These are phyloP conservation scores for Cymbidium sinense DNA, from an alignment of 106 monocot genomes.

Conservation along the genomic window DNA sequence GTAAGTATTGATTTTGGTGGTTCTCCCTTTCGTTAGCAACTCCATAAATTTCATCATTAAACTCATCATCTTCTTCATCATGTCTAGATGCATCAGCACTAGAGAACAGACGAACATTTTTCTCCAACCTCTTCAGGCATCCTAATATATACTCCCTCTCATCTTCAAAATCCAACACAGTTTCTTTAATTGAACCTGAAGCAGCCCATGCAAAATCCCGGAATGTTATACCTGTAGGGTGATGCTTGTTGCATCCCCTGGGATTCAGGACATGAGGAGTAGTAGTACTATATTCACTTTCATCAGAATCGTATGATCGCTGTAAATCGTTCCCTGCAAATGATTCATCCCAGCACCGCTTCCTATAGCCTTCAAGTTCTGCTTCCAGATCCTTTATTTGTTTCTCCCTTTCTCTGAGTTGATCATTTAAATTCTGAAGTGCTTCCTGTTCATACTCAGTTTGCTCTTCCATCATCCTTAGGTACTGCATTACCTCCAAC, in stretches of 20 bases:
- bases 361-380: slow-evolving; percentile 47
- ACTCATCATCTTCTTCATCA: background rate
- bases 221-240: background rate
- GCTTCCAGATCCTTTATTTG: slow-evolving; percentile 66
- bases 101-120: slow-evolving; percentile 27
- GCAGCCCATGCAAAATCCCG: slow-evolving; percentile 4
- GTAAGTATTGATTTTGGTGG: background rate
- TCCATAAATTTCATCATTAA: background rate
- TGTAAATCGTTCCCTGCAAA: slow-evolving; percentile 11
- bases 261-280: slow-evolving; percentile 2
- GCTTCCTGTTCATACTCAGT: slow-evolving; percentile 79
- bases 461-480: slow-evolving; percentile 97
- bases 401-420: slow-evolving; percentile 56
- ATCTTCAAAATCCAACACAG: slow-evolving; percentile 43
- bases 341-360: slow-evolving; percentile 22
- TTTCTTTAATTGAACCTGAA: slow-evolving; percentile 10
- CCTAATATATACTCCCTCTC: slow-evolving; percentile 51
- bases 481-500: slow-evolving; percentile 89
- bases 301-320: slow-evolving; percentile 13
- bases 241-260: background rate
- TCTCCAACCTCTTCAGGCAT: slow-evolving; percentile 46
- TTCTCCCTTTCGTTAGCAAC: background rate
- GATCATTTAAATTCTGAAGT: slow-evolving; percentile 51
- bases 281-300: slow-evolving; percentile 9
- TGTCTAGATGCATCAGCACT: slow-evolving; percentile 10